Conservation (phyloP, 2,329 filamentous ascomycete genomes). For the Talaromyces sp. region DNA sequence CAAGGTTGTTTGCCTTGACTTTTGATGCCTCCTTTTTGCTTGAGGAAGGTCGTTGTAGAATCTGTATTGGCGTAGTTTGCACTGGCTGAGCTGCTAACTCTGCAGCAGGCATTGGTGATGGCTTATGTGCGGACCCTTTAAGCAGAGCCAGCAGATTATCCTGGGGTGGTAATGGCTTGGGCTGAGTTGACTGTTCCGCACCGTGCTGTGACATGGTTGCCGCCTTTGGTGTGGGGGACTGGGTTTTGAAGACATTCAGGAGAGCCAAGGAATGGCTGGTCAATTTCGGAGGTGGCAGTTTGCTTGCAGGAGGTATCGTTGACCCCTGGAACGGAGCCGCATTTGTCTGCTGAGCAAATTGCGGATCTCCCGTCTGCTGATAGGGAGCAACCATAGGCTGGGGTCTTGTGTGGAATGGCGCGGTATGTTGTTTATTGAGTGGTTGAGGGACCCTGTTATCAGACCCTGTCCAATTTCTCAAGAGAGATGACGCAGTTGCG, state of each 20-base stretch:
- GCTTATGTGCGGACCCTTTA: constrained; percentile 17
- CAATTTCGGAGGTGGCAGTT: constrained; percentile 54
- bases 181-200: constrained; percentile 11
- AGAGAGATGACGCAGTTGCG: neutral
- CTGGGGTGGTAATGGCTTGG: constrained; percentile 31
- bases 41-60: constrained; percentile 25
- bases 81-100: constrained; percentile 43
- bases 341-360: constrained; percentile 36
- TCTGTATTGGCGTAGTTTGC: constrained; percentile 27
- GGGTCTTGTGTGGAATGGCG: constrained; percentile 14
- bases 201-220: constrained; percentile 15
- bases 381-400: constrained; percentile 37
- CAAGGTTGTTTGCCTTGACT: constrained; percentile 13
- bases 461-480: neutral
- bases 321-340: constrained; percentile 34
- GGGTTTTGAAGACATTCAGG: constrained; percentile 52
- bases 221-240: constrained; percentile 22
- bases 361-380: constrained; percentile 41
- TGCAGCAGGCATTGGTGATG: constrained; percentile 25
- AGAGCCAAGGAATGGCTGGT: constrained; percentile 54
- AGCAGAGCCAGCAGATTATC: constrained; percentile 31
- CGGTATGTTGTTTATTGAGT: neutral
- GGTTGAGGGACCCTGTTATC: neutral
- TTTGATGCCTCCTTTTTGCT: constrained; percentile 12
- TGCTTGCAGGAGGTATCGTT: constrained; percentile 50